Conservation (phyloP, 805 yeast genomes). For the Saccharomycopsis fodiens region DNA sequence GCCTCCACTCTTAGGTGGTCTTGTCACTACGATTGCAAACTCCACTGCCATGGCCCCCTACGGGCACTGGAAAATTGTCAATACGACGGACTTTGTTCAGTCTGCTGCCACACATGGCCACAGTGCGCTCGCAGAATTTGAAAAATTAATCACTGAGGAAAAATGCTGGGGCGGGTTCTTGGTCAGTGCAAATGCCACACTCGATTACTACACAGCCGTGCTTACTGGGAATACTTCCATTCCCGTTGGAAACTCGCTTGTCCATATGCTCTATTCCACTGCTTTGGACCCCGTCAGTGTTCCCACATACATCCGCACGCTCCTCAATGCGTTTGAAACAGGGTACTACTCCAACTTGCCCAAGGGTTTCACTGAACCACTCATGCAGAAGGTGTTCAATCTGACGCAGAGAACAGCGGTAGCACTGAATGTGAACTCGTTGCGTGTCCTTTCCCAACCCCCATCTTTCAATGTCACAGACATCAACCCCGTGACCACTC, state of each 20-base stretch:
- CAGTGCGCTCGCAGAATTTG: conserved; percentile 31
- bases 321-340: conserved; percentile 32
- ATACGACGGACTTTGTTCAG: conserved; percentile 24
- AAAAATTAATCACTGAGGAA: conserved; percentile 42
- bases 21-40: conserved; percentile 9
- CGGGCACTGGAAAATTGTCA: conserved; percentile 28
- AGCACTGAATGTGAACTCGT: conserved; percentile 22
- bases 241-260: conserved; percentile 30
- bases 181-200: conserved; percentile 42
- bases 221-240: conserved; percentile 15
- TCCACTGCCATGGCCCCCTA: conserved; percentile 15
- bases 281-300: conserved; percentile 55
- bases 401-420: conserved; percentile 23
- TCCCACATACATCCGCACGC: conserved; percentile 37
- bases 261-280: conserved; percentile 46
- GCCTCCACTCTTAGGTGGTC: conserved; percentile 20
- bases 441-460: conserved; percentile 28
- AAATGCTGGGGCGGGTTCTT: conserved; percentile 58
- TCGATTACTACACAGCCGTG: conserved; percentile 24
- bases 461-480: conserved; percentile 35
- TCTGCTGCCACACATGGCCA: conserved; percentile 21
- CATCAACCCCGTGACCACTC: conserved; percentile 40
- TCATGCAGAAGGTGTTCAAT: conserved; percentile 27
- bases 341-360: conserved; percentile 24
- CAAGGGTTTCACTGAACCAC: conserved; percentile 22